Evolutionary conservation across 2,329 filamentous ascomycete genomes (phyloP).

Genomic region (Metarhizium album): DNA sequence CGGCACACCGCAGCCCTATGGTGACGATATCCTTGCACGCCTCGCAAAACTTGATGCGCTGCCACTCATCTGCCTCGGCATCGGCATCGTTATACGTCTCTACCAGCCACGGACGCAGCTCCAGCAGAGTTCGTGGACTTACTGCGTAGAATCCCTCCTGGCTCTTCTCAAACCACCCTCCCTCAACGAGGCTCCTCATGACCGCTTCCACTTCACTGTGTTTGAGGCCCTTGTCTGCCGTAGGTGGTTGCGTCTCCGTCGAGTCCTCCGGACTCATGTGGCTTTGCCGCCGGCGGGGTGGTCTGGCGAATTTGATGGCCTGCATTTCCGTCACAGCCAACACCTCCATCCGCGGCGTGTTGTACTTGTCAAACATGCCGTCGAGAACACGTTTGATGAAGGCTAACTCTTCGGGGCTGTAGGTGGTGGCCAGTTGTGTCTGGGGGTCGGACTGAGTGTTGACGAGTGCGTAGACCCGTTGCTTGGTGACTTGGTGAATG

Average conservation of each 20-base stretch:
- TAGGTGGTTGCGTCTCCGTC: conserved; percentile 17
- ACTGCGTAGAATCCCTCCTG: conserved; percentile 62
- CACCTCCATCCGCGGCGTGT: conserved; percentile 67
- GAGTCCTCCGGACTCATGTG: conserved; percentile 20
- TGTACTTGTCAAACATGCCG: conserved; percentile 83
- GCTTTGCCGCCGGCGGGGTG: conserved; percentile 30
- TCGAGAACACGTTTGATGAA: conserved; percentile 84
- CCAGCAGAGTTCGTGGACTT: conserved; percentile 68
- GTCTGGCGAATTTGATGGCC: conserved; percentile 56
- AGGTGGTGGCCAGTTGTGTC: conserved; percentile 78
- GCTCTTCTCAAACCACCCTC: conserved; percentile 79
- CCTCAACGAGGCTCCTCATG: conserved; percentile 57
- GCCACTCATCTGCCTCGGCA: conserved; percentile 47
- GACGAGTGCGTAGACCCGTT: conserved; percentile 70
- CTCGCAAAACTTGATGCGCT: conserved; percentile 76
- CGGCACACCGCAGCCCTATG: conserved; percentile 64
- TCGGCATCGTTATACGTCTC: conserved; percentile 77
- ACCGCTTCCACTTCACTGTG: conserved; percentile 68
- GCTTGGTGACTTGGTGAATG: conserved; percentile 54
- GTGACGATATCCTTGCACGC: conserved; percentile 89
- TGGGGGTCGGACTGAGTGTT: conserved; percentile 79
- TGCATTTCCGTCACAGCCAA: conserved; percentile 75
- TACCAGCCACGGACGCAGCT: conserved; percentile 74
- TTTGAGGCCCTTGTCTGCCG: conserved; percentile 48
- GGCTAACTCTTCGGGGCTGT: conserved; percentile 71